Evolutionary conservation across 495 filamentous ascomycete species (phyloP), one percentile per base, ranked within the genome.

Genomic region (Aspergillus baeticus): DNA sequence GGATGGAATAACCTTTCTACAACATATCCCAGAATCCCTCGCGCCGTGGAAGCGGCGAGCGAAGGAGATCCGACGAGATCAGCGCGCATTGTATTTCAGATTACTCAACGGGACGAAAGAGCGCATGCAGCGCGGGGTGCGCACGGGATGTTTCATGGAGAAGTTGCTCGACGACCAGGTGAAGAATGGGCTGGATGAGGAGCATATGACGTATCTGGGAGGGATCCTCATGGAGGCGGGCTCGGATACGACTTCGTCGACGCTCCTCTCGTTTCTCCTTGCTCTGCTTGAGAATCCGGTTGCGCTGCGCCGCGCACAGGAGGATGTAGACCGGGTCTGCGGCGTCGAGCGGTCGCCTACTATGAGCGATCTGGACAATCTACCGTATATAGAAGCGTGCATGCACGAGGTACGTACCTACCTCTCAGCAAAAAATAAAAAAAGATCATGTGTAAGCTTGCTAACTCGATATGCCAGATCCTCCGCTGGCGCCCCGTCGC

Each of bases 331-430:
- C 20, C 31, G 46, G 3, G 33, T 49, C 0, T 36, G 31, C 22
- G 46, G 46, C 8, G 11, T 10, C 5, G 33, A 49, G 15, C n/a
- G 46, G n/a, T 49, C 46, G 10, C 46, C 46, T 1, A 36, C 31
- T 14, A 36, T 49, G 46, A 13, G 5, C 4, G 46, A 49, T n/a
- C 22, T 49, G 33, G 31, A 36, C 1, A 17, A 49, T 17, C 15
- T 49, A 2, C 46, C 46, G 17, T 49, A 49, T 37, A 37, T 49
- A 17, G 46, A 49, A n/a, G 46, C 46, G 3, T 49, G 46, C 33
- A 49, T 49, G 46, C 46, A 49, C 10, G 46, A 49, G 46, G 46
- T 46, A 46, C n/a, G n/a, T n/a, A n/a, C n/a, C n/a, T n/a, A n/a
- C n/a, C n/a, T n/a, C n/a, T n/a, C n/a, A n/a, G n/a, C n/a, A n/a